Evolutionary conservation across 768 basidiomycete genomes (phyloP).

Genomic region (Galerina sulciceps): DNA sequence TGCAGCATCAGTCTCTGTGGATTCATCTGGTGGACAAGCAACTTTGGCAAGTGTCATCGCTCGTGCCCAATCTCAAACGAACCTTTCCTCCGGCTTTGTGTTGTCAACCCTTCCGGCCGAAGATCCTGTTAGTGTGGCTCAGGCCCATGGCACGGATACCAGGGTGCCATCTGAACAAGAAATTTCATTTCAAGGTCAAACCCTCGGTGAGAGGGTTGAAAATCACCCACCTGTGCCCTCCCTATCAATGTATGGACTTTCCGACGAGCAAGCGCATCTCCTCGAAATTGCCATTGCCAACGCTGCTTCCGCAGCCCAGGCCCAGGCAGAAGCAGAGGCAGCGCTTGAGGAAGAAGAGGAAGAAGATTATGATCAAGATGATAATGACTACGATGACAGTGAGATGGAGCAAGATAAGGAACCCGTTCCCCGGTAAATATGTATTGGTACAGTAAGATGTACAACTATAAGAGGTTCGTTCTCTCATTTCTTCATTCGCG

Average conservation of each 20-base stretch:
- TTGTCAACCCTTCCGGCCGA: slow-evolving; percentile 17
- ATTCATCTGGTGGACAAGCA: slow-evolving; percentile 61
- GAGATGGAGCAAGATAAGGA: slow-evolving; percentile 31
- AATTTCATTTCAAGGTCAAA: slow-evolving; percentile 17
- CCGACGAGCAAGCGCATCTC: slow-evolving; percentile 71
- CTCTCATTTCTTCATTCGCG: slow-evolving; percentile 14
- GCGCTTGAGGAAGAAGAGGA: slow-evolving; percentile 75
- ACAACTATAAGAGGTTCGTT: slow-evolving; percentile 24
- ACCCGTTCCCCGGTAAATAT: slow-evolving; percentile 19
- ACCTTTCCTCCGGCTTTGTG: slow-evolving; percentile 25
- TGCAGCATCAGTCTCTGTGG: slow-evolving; percentile 33
- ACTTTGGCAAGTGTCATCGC: slow-evolving; percentile 76
- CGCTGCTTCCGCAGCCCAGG: slow-evolving; percentile 75
- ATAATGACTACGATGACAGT: slow-evolving; percentile 45
- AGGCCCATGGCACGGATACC: slow-evolving; percentile 12
- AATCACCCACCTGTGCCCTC: slow-evolving; percentile 36
- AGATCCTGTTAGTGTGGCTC: slow-evolving; percentile 13
- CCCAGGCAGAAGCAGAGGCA: slow-evolving; percentile 80
- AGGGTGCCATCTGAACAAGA: slow-evolving; percentile 13
- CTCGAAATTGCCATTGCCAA: slow-evolving; percentile 76
- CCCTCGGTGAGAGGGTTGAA: slow-evolving; percentile 19
- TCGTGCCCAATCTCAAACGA: slow-evolving; percentile 62
- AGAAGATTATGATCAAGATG: slow-evolving; percentile 46
- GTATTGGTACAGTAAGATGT: slow-evolving; percentile 18
- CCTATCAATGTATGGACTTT: slow-evolving; percentile 71